Conservation (phyloP, 106 monocot genomes). For the Acorus gramineus region DNA sequence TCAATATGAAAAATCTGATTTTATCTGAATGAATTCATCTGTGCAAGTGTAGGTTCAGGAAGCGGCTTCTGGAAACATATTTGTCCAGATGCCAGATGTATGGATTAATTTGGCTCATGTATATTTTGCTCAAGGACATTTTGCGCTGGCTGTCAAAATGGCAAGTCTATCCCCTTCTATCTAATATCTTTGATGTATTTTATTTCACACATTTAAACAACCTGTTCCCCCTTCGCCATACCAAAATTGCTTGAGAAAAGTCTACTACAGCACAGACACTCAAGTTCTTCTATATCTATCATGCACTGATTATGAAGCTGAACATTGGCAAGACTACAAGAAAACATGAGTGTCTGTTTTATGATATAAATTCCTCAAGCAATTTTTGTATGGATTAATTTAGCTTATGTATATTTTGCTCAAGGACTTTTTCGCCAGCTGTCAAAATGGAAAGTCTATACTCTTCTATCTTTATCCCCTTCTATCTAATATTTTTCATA, state of each 20-base stretch:
- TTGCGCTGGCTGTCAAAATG: constrained; percentile 92
- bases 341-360: constrained; percentile 20
- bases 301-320: constrained; percentile 90
- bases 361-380: too few relatives aligned
- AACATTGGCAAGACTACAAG: constrained; percentile 99
- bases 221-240: constrained; percentile 48
- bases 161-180: constrained; percentile 16
- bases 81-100: constrained; percentile 99
- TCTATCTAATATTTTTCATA: too few relatives aligned
- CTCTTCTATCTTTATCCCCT: neutral
- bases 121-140: constrained; percentile 99
- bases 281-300: constrained; percentile 82
- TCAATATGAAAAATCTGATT: neutral
- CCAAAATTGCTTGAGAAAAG: constrained; percentile 94
- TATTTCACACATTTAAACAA: constrained; percentile 1
- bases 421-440: constrained; percentile 89
- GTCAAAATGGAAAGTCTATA: constrained; percentile 68
- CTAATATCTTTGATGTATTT: neutral
- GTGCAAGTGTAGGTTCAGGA: constrained; percentile 74
- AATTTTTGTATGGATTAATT: constrained; percentile 68
- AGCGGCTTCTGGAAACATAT: constrained; percentile 87
- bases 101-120: constrained; percentile 96
- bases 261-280: constrained; percentile 77
- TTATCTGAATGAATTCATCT: neutral
- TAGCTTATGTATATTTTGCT: constrained; percentile 98